These are phyloP conservation scores for Cucumis melo DNA, from an alignment of 306 rosid genomes.

Conservation along the genomic window DNA sequence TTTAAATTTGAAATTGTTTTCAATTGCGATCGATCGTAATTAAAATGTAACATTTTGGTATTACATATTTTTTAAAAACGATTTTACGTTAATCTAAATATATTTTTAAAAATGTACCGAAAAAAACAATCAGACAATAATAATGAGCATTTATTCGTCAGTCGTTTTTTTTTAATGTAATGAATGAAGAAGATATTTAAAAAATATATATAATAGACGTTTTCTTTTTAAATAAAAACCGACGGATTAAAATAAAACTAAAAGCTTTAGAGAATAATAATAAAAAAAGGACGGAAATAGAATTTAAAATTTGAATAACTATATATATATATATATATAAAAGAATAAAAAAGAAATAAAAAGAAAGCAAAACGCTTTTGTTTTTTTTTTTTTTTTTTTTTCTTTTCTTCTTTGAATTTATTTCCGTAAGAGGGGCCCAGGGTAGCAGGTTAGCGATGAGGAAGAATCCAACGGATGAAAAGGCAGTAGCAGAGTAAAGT, in stretches of 20 bases:
- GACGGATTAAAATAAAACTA: not conserved
- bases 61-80: no score
- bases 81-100: no score
- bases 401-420: not conserved
- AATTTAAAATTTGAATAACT: not conserved
- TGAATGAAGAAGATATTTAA: no score
- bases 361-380: slow-evolving; percentile 5
- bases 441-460: not conserved
- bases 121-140: no score
- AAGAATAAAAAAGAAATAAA: no score
- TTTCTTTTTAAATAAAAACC: no score
- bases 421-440: not conserved
- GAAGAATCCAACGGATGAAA: not conserved
- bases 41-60: no score
- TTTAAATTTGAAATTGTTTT: no score
- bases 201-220: not conserved
- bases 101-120: no score
- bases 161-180: no score
- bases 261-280: not conserved
- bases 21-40: no score
- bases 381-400: not conserved
- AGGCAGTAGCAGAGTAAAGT: not conserved
- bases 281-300: not conserved
- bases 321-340: no score
- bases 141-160: not conserved